A percentile compares a stretch with the other conserved stretches of the same genome.
Conservation (phyloP, 768 basidiomycete species). For the Lactarius sanguifluus region DNA sequence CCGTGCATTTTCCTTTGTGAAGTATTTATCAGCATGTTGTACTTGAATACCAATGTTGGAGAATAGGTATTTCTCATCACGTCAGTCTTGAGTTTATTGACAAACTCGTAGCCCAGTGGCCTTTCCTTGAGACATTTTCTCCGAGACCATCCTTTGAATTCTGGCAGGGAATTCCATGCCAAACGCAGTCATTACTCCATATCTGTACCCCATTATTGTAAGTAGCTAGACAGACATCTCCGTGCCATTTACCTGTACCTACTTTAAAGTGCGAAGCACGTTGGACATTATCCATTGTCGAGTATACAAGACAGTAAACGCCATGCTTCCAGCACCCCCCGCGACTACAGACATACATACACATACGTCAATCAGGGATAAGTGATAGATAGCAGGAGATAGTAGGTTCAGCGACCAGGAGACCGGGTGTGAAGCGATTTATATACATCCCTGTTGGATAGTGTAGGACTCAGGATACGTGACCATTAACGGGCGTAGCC, state of each 20-base stretch:
- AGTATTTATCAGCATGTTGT: neutral
- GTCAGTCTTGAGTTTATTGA: neutral
- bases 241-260: neutral
- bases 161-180: neutral
- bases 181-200: neutral
- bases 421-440: neutral
- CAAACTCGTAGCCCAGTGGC: neutral
- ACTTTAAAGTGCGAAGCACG: neutral
- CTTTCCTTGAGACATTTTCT: neutral
- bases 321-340: neutral
- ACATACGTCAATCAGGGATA: neutral
- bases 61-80: neutral
- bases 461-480: neutral
- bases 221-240: neutral
- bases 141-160: neutral
- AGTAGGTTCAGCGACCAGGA: neutral
- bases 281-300: neutral
- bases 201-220: neutral
- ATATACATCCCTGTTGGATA: neutral
- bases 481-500: neutral
- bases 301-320: neutral
- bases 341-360: neutral
- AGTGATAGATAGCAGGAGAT: neutral
- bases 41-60: neutral
- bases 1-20: neutral